Percentiles rank a stretch among this genome's conserved stretches.
These are phyloP conservation scores for Atkinsonella texensis DNA, from an alignment of 2,329 filamentous ascomycete genomes.

Conservation along the genomic window DNA sequence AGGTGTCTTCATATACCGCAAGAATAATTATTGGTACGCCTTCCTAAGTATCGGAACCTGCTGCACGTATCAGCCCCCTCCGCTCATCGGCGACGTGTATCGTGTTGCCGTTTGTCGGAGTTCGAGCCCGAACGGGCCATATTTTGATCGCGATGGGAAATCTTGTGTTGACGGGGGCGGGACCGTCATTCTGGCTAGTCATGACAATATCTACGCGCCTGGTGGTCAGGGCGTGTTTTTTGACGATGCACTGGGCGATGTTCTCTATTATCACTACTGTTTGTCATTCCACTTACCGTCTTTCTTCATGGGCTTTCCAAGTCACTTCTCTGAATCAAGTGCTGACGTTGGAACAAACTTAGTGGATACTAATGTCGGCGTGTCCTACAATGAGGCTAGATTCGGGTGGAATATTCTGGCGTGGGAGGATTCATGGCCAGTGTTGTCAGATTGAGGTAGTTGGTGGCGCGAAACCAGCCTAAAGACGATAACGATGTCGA, in stretches of 20 bases:
- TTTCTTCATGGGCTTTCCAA: background rate
- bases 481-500: no score
- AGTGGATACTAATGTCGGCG: background rate
- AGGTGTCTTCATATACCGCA: background rate
- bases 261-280: background rate
- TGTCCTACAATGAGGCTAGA: background rate
- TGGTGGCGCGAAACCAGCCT: background rate
- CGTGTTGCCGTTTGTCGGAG: background rate
- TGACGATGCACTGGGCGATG: background rate
- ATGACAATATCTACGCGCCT: background rate
- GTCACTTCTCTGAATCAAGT: background rate
- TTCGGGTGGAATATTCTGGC: background rate
- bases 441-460: background rate
- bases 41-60: background rate
- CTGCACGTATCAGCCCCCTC: background rate
- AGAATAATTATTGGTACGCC: background rate
- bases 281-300: background rate
- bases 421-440: background rate
- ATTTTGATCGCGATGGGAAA: background rate
- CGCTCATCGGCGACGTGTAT: background rate
- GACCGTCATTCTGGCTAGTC: background rate
- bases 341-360: background rate
- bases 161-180: background rate
- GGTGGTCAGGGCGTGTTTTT: background rate
- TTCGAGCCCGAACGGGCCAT: background rate